phyloP scores from a whole-genome alignment of 2,329 filamentous ascomycete species.

The Cryphonectria carpinicola region DNA sequence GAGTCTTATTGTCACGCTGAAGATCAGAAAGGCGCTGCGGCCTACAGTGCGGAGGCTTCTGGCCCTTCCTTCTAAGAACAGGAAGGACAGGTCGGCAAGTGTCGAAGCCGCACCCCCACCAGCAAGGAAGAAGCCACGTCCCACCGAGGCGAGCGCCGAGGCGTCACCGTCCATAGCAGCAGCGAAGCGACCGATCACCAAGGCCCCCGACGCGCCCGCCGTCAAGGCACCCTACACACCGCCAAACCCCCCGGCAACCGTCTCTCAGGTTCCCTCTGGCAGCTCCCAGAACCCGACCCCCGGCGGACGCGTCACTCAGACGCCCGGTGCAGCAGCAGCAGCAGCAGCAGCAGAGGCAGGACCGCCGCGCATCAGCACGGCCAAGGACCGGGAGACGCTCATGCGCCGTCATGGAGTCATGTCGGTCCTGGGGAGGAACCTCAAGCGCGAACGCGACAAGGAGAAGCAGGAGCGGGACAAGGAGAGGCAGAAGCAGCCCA shows the following conservation, averaged over 20 bases:
- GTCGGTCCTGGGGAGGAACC: conserved; percentile 48
- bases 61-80: conserved; percentile 45
- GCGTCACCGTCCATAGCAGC: conserved; percentile 40
- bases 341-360: conserved; percentile 43
- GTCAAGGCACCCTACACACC: conserved; percentile 49
- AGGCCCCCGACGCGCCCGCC: conserved; percentile 46
- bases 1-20: conserved; percentile 48
- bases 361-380: conserved; percentile 38
- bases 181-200: conserved; percentile 44
- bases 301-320: conserved; percentile 45
- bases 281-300: conserved; percentile 58
- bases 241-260: conserved; percentile 51
- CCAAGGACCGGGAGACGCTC: conserved; percentile 23
- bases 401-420: conserved; percentile 34
- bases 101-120: conserved; percentile 45
- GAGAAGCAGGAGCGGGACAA: conserved; percentile 49
- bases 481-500: conserved; percentile 41
- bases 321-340: conserved; percentile 44
- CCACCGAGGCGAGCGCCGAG: conserved; percentile 41
- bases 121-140: conserved; percentile 55
- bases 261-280: conserved; percentile 58
- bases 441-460: conserved; percentile 60
- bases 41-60: conserved; percentile 47
- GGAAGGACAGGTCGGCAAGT: conserved; percentile 48
- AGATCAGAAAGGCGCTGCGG: conserved; percentile 50